These are phyloP conservation scores for Suhomyces xylopsoci DNA, from an alignment of 805 yeast species.

Conservation along the genomic window DNA sequence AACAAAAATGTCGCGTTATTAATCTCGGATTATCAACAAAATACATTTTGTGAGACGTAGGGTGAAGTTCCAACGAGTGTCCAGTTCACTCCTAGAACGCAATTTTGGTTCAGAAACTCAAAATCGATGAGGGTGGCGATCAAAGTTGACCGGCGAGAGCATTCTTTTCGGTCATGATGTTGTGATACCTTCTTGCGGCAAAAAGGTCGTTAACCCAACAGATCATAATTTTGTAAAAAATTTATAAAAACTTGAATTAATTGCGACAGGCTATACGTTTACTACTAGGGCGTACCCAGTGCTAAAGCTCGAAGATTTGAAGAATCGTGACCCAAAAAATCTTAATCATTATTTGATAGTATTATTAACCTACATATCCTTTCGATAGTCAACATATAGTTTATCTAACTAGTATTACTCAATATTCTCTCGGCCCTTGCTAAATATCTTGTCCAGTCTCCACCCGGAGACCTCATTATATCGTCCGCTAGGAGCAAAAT, in stretches of 20 bases:
- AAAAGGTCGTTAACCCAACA: background rate
- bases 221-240: background rate
- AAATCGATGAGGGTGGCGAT: background rate
- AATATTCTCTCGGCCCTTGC: background rate
- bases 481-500: background rate
- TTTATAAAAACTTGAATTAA: too few relatives aligned
- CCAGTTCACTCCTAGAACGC: background rate
- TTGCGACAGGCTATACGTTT: background rate
- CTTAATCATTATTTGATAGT: background rate
- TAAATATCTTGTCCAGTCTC: background rate
- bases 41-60: background rate
- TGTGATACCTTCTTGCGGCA: background rate
- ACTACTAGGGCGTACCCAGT: background rate
- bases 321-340: background rate
- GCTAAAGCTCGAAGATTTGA: too few relatives aligned
- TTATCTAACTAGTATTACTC: background rate
- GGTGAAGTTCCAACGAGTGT: background rate
- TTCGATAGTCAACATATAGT: background rate
- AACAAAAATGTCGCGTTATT: background rate
- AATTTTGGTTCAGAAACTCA: background rate
- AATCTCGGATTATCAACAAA: background rate
- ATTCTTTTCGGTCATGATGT: background rate
- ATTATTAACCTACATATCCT: background rate
- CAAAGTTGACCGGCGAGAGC: background rate
- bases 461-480: background rate